These are phyloP conservation scores for Carpinus viminea DNA, from an alignment of 306 rosid genomes.

Conservation along the genomic window DNA sequence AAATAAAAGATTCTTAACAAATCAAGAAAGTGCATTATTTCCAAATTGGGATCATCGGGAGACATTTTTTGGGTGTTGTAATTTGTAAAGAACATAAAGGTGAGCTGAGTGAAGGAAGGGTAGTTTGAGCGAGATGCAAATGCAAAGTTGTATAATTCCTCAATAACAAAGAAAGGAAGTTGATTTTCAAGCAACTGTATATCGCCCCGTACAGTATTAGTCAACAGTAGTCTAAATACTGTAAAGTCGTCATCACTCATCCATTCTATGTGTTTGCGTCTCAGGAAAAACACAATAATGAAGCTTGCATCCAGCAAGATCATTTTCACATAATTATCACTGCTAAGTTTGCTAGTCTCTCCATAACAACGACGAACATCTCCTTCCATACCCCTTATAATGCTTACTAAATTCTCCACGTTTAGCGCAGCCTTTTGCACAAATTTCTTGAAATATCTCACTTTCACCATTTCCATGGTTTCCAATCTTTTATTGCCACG, in stretches of 20 bases:
- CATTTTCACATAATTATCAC: constrained; percentile 6
- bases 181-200: constrained; percentile 21
- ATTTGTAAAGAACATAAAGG: fast-evolving
- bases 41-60: fast-evolving
- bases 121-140: neutral
- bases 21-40: neutral
- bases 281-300: neutral
- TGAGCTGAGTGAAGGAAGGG: neutral
- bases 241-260: too few species aligned
- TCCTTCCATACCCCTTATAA: neutral
- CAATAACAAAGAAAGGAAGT: constrained; percentile 19
- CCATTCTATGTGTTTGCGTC: neutral
- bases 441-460: neutral
- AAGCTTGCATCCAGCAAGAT: constrained; percentile 20
- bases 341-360: neutral
- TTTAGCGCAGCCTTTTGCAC: neutral
- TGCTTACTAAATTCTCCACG: neutral
- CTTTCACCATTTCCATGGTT: neutral
- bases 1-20: neutral
- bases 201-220: neutral
- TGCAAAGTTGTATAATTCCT: neutral
- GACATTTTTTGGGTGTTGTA: fast-evolving
- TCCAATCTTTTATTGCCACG: neutral
- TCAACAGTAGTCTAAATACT: neutral
- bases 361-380: neutral